Base-by-base conservation (phyloP, 495 filamentous ascomycete genomes). In the Penicillium cataractarum region DNA sequence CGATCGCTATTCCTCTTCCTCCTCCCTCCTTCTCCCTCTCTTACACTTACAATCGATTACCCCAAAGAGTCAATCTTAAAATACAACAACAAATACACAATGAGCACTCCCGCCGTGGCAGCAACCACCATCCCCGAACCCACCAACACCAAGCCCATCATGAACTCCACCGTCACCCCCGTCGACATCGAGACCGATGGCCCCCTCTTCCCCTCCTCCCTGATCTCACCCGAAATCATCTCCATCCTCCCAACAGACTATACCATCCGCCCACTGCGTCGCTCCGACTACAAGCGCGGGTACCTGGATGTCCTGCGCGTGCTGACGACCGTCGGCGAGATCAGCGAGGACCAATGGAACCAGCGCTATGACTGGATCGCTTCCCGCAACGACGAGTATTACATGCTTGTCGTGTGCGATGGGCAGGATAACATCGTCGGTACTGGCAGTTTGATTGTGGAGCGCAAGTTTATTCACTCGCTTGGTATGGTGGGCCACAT, bases 251-350 rank as follows among this genome's bases (percentile, higher is more conserved):
- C 95, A 31, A 79, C 86, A 63, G 86, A 88, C 68, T 98, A 98
- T 83, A 86, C 80, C 21, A 84, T 96, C 66, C 92, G 95, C 7
- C 89, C 96, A 1, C 77, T 97, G 57, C 87, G 87, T 65, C 84
- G 86, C 65, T 83, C 81, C 69, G 95, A 99, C 80, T 97, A 89
- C 80, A 76, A 84, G 29, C 79, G 80, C 4, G 78, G 80, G 59
- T 96, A 97, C 76, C 87, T 98, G 49, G 92, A 97, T 74, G 92
- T 93, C 58, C 85, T 99, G 54, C 87, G 92, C 13, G 93, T 97
- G 29, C 81, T 99, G 65, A 98, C 95, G 4, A 92, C 89, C 37
- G 96, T 99, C 26, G 96, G 96, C 58, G 92, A 97, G 42, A 90
- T 98, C 64, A 82, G 79, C 46, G 83, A 90, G 74, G 84, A 87